These are phyloP conservation scores for Chloranthus sessilifolius DNA, from an alignment of 164 flowering plant genomes.

Conservation along the genomic window DNA sequence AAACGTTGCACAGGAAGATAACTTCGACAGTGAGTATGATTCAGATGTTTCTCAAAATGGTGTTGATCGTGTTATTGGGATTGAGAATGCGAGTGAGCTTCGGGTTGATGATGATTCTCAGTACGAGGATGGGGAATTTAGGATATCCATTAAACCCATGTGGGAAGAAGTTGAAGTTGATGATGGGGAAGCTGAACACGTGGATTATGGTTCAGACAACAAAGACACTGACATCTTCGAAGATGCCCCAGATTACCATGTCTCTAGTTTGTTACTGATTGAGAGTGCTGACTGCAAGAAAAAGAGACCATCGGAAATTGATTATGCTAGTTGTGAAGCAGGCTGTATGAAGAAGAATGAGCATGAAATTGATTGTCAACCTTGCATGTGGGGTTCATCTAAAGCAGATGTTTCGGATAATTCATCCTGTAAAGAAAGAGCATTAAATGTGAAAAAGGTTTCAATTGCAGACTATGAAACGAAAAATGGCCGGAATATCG, in stretches of 20 bases:
- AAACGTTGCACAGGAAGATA: conserved; percentile 10
- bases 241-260: conserved; percentile 19
- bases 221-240: conserved; percentile 25
- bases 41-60: conserved; percentile 31
- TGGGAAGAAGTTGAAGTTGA: conserved; percentile 48
- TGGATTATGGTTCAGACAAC: conserved; percentile 55
- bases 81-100: conserved; percentile 14
- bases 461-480: conserved; percentile 6
- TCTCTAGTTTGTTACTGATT: conserved; percentile 17
- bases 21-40: conserved; percentile 19
- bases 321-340: conserved; percentile 11
- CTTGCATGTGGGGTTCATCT: conserved; percentile 2
- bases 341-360: conserved; percentile 9
- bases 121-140: conserved; percentile 74
- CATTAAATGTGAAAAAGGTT: conserved; percentile 5
- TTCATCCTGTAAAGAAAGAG: conserved; percentile 6
- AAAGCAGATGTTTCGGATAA: conserved; percentile 3
- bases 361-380: conserved; percentile 3
- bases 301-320: conserved; percentile 12
- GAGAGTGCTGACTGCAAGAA: conserved; percentile 21
- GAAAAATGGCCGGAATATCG: conserved; percentile 3
- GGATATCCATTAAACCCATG: conserved; percentile 32
- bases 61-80: conserved; percentile 9
- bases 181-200: conserved; percentile 45
- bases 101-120: conserved; percentile 63